Base-by-base conservation (phyloP, 2,329 filamentous ascomycete genomes). In the Diaporthe sp. region DNA sequence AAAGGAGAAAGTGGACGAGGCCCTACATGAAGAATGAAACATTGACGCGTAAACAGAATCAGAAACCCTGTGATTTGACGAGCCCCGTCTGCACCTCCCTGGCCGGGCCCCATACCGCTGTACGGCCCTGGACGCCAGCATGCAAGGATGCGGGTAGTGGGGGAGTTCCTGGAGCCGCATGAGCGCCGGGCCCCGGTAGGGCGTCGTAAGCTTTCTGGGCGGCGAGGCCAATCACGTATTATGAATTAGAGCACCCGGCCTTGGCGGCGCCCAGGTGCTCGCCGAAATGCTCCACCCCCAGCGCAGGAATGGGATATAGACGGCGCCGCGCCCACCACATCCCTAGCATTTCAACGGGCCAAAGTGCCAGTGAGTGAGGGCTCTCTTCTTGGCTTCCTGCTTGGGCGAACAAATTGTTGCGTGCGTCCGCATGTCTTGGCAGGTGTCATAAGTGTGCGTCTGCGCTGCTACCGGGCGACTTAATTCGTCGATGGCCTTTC, bases 201-300 rank as follows among this genome's bases (percentile, higher is more conserved):
- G 72, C 58, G 71, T 74, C 72, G 62, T 74, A 67, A 74, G 72
- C 72, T 59, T 70, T 44, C 49, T 25, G n/a, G 17, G n/a, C 19
- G 25, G 44, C 34, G 51, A 44, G n/a, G 42, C 71, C 71, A 73
- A 73, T 57, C 58, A 73, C 37, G 22, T 44, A 55, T 42, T 65
- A 13, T 49, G 31, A 12, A 79, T 87, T 80, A 86, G 84, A 61
- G 12, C 31, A 25, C 25, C 55, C 42, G 39, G 34, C 34, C 46
- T 62, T 49, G 57, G 70, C 44, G n/a, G 42, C n/a, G 37, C 7
- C 55, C 37, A 42, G 58, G 58, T 37, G n/a, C 70, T 65, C 31
- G 70, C 49, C 57, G 70, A 72, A 51, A 46, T 53, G 7, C 58
- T 72, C 31, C 37, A 61, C 46, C 15, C 10, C 4, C 7, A 15